phyloP scores from a whole-genome alignment of 2,329 filamentous ascomycete species.

The Neofusicoccum parvum region DNA sequence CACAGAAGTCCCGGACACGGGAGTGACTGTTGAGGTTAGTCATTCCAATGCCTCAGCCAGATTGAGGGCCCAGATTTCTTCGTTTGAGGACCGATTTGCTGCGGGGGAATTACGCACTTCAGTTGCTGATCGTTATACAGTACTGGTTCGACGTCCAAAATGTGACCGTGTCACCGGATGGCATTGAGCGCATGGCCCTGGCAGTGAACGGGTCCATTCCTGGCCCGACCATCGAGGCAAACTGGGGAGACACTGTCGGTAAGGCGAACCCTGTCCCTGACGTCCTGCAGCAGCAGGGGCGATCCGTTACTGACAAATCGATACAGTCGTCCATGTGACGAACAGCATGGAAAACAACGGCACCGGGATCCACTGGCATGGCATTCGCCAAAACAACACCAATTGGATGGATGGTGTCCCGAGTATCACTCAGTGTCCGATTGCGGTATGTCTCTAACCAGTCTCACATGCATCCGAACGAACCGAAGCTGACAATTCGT shows the following conservation, averaged over 20 bases:
- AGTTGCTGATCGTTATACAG: slow-evolving; percentile 42
- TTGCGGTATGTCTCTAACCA: slow-evolving; percentile 41
- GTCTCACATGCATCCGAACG: neutral
- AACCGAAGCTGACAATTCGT: slow-evolving; percentile 6
- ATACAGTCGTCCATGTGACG: slow-evolving; percentile 55
- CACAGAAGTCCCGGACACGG: slow-evolving; percentile 52
- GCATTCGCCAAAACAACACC: slow-evolving; percentile 68
- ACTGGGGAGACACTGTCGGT: slow-evolving; percentile 58
- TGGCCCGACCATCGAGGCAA: slow-evolving; percentile 65
- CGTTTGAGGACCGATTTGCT: neutral
- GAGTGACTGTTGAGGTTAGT: slow-evolving; percentile 50
- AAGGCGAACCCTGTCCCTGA: neutral
- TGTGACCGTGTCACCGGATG: slow-evolving; percentile 65
- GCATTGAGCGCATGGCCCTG: slow-evolving; percentile 66
- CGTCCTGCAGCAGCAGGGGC: neutral
- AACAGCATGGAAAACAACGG: slow-evolving; percentile 64
- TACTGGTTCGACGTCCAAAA: slow-evolving; percentile 59
- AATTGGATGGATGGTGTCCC: slow-evolving; percentile 71
- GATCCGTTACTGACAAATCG: neutral
- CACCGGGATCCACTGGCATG: slow-evolving; percentile 69
- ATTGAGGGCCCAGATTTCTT: neutral
- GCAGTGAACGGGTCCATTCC: slow-evolving; percentile 80
- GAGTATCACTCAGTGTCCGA: slow-evolving; percentile 67
- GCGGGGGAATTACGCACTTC: neutral
- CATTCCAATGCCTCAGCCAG: neutral